Conservation (phyloP, 345 rosid species). For the Citrus mangshanensis region DNA sequence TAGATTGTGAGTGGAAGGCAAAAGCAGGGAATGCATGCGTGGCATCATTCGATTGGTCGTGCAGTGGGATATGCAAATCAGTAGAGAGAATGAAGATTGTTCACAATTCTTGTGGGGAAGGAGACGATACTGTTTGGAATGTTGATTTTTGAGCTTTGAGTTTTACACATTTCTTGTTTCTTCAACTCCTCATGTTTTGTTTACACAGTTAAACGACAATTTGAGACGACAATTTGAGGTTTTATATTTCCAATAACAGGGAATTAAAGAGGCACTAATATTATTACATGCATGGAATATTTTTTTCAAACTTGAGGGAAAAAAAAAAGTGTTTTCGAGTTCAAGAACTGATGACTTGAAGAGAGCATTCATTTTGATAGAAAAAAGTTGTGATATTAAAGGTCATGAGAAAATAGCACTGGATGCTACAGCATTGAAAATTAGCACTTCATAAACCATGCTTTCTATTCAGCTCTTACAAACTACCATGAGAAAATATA, state of each 20-base stretch:
- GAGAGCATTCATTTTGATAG: neutral
- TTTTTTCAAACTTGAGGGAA: no score
- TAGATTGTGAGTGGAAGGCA: slow-evolving; percentile 77
- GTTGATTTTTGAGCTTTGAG: slow-evolving; percentile 22
- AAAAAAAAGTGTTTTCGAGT: no score
- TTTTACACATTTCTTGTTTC: neutral
- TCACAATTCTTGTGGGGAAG: slow-evolving; percentile 77
- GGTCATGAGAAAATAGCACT: no score
- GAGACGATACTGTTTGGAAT: slow-evolving; percentile 57
- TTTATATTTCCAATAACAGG: neutral
- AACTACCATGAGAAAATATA: neutral
- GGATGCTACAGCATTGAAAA: neutral
- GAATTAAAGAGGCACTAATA: neutral
- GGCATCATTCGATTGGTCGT: slow-evolving; percentile 87
- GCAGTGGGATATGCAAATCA: slow-evolving; percentile 89
- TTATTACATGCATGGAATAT: no score
- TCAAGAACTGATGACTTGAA: neutral
- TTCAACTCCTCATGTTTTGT: neutral
- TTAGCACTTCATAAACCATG: neutral
- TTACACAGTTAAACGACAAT: neutral
- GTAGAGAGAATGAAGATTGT: slow-evolving; percentile 65
- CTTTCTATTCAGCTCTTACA: neutral
- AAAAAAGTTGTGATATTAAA: neutral
- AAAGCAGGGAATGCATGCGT: slow-evolving; percentile 69
- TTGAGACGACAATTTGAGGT: neutral